Evolutionary conservation across 1,284 basidiomycete genomes (phyloP), one percentile per base, ranked within the genome.

Genomic region (Exobasidium rhododendri): DNA sequence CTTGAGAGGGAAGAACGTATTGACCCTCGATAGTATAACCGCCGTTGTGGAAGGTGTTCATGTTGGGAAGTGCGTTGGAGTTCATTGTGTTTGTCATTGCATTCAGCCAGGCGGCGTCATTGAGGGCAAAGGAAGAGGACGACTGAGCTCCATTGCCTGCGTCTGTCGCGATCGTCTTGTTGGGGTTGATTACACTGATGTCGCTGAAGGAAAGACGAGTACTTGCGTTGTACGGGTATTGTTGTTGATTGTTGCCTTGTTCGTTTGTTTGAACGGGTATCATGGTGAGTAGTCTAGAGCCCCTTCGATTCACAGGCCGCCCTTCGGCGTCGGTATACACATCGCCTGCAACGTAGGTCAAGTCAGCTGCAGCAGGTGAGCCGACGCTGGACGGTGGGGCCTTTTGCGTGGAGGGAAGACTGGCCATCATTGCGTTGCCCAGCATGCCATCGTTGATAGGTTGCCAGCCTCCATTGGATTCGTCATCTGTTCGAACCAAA

Each of bases 361-460:
- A 62, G 55, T 71, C 83, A 31, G 57, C 45, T 14, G 51, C 54
- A 45, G 45, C 30, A 47, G 13, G 13, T 7, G 17, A 20, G 6
- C 59, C 29, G 30, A 58, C 45, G 7, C 10, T 10, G n/a, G 55
- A 24, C 22, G 32, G 30, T 17, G 13, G 11, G 24, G 11, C 46
- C 51, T 22, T 43, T 32, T 20, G 31, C 22, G 20, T 45, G 55
- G 28, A 28, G n/a, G n/a, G n/a, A 49, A 64, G 3, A 83, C 84
- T 71, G 89, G 88, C 43, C 89, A 40, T 40, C 47, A 50, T 50
- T 28, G 13, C n/a, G 28, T 50, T 50, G 83, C 83, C 35, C 83
- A 80, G 24, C 80, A 71, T 61, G 77, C 58, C 61, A 45, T 62
- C 43, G 44, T 58, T 47, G 56, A 60, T 57, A 46, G 69, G 69